Evolutionary conservation across 1,139 yeast species (phyloP).

Genomic region (Lodderomyces metapsilosis): DNA sequence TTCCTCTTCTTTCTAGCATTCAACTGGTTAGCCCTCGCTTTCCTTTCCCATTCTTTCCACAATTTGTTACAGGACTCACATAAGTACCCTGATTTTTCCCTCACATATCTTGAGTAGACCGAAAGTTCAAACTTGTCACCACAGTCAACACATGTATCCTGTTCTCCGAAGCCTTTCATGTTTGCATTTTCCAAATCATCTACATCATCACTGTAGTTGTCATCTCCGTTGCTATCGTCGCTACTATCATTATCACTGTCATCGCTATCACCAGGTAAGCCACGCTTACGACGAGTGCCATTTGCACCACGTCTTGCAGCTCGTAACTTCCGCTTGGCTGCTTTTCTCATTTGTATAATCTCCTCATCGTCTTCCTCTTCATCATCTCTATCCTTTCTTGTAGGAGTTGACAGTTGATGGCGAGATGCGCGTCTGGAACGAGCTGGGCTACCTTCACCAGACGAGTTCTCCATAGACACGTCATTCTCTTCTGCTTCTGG

Average conservation of each 20-base stretch:
- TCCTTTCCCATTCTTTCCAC: conserved; percentile 42
- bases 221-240: conserved; percentile 26
- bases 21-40: conserved; percentile 49
- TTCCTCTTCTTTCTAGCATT: conserved; percentile 72
- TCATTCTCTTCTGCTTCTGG: conserved; percentile 7
- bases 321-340: conserved; percentile 36
- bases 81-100: conserved; percentile 54
- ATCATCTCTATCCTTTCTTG: conserved; percentile 20
- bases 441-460: neutral
- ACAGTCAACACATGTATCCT: conserved; percentile 60
- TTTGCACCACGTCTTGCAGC: conserved; percentile 24
- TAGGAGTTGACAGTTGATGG: neutral
- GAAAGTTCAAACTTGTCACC: conserved; percentile 54
- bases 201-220: conserved; percentile 28
- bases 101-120: conserved; percentile 59
- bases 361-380: conserved; percentile 25
- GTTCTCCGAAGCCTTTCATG: conserved; percentile 43
- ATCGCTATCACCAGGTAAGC: conserved; percentile 20
- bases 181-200: conserved; percentile 24
- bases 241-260: conserved; percentile 26
- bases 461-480: neutral
- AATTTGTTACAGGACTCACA: conserved; percentile 64
- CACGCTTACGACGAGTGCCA: conserved; percentile 6
- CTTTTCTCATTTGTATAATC: conserved; percentile 36
- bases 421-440: neutral